Evolutionary conservation across 2,329 filamentous ascomycete species (phyloP), one percentile per base, ranked within the genome.

Genomic region (Fragosphaeria purpurea): DNA sequence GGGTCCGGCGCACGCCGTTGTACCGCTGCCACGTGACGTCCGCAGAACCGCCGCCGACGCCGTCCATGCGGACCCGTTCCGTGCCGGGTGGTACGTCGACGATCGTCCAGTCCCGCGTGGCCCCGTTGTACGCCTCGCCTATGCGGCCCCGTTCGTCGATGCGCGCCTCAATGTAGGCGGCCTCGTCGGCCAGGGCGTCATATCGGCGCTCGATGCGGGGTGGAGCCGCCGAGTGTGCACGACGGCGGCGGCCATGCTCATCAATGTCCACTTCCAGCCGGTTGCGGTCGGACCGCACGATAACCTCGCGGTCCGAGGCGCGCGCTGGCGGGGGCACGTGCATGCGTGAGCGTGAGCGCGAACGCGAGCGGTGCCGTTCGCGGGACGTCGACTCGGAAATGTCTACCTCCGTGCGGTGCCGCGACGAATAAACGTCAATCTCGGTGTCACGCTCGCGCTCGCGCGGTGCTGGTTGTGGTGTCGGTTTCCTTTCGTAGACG

Each of bases 21-120:
- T 89, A 90, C 58, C 80, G 79, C 62, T 85, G 76, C 85, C 86
- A 93, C 22, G 79, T 84, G 44, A 89, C 80, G 59, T 93, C 87
- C 55, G 88, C 83, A 39, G 72, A 73, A n/a, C 75, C 85, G 45
- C 85, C 86, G 22, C 86, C 86, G 31, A 80, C 74, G 48, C 87
- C 86, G 58, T 93, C 86, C 83, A 93, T 85, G 49, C 79, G 77
- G n/a, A 93, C 83, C 41, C 84, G 79, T 68, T 87, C 84, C 0
- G 87, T 91, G 52, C 88, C 88, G 0, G 88, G 86, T 1, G 87
- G 88, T 40, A 94, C 83, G 65, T 94, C 88, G 39, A 95, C 77
- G 55, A 94, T 85, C 49, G 80, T 76, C 87, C 88, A 94, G 60
- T 82, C 85, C 56, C 79, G 82, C 38, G 85, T 88, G 13, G 80